Percentiles rank a stretch among this genome's conserved stretches.
These are phyloP conservation scores for Sonneratia caseolaris DNA, from an alignment of 345 rosid species.

Conservation along the genomic window DNA sequence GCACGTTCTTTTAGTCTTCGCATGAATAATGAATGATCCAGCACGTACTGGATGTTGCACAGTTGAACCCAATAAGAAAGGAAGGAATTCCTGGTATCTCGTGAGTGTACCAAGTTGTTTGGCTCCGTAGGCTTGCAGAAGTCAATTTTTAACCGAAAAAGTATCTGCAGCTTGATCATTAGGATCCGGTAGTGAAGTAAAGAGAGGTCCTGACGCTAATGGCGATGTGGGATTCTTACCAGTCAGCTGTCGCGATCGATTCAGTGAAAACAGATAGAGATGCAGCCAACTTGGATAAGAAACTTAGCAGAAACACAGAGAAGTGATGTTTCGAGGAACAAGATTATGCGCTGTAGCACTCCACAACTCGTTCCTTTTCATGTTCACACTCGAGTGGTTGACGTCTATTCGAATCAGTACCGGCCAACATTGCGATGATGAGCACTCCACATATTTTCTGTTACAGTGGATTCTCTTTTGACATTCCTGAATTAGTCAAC, in stretches of 20 bases:
- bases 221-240: not conserved
- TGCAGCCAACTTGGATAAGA: no score
- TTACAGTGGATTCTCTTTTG: not conserved
- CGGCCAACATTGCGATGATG: not conserved
- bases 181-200: not conserved
- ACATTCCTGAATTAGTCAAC: constrained; percentile 1
- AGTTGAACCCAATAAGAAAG: not conserved
- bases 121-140: not conserved
- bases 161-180: not conserved
- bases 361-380: not conserved
- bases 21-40: not conserved
- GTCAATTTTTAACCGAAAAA: not conserved
- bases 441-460: not conserved
- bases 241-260: not conserved
- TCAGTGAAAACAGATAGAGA: no score
- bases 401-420: not conserved
- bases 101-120: not conserved
- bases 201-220: not conserved
- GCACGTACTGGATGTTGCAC: not conserved
- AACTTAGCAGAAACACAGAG: not conserved
- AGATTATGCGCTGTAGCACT: not conserved
- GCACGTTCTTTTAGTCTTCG: not conserved
- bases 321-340: not conserved
- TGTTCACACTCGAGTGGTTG: not conserved
- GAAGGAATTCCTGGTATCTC: not conserved